Evolutionary conservation across 2,329 filamentous ascomycete genomes (phyloP).

Genomic region (Thielaviopsis populi): DNA sequence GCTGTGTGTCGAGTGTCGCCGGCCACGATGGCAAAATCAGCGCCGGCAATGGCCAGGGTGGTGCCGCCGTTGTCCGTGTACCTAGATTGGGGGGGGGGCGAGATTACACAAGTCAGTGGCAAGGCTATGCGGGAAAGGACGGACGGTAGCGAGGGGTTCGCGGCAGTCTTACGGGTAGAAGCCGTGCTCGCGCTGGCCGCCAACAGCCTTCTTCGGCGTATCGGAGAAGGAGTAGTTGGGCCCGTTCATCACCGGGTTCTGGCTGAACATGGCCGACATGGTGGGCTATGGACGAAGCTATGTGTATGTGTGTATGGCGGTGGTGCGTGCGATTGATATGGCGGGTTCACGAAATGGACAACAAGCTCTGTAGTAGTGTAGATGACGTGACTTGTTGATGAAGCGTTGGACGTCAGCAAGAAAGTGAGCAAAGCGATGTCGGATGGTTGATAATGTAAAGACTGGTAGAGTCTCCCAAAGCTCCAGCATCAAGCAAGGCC

Average conservation of each 20-base stretch:
- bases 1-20: conserved; percentile 92
- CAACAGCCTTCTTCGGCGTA: conserved; percentile 34
- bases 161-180: conserved; percentile 67
- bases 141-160: background rate
- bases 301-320: background rate
- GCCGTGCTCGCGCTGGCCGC: conserved; percentile 50
- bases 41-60: conserved; percentile 84
- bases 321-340: background rate
- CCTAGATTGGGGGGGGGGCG: conserved; percentile 30
- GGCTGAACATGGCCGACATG: conserved; percentile 55
- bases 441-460: no score
- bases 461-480: background rate
- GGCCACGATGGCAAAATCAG: conserved; percentile 89
- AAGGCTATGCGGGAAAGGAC: background rate
- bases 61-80: conserved; percentile 98
- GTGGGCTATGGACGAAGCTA: conserved; percentile 5
- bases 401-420: background rate
- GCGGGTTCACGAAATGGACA: background rate
- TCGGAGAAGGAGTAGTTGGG: conserved; percentile 56
- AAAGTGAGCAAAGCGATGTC: background rate
- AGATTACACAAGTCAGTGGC: conserved; percentile 11
- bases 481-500: conserved; percentile 5
- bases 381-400: no score
- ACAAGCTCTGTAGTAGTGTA: background rate
- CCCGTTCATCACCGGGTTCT: conserved; percentile 53